Evolutionary conservation across 2,329 filamentous ascomycete species (phyloP).

Genomic region (Chalaropsis thielavioides): DNA sequence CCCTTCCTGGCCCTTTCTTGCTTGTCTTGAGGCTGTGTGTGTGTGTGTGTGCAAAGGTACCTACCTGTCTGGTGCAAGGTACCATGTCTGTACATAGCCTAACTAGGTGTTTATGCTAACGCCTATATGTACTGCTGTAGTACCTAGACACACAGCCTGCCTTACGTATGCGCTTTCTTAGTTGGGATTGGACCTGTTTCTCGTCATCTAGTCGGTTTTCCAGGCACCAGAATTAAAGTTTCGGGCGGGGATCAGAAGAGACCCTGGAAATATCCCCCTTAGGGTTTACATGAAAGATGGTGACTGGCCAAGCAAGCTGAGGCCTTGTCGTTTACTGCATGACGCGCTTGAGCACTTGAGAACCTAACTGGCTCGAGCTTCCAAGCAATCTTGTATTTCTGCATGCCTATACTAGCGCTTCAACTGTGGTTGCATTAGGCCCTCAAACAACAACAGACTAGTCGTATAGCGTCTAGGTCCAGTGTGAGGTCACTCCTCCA

Average conservation of each 20-base stretch:
- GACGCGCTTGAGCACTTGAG: background rate
- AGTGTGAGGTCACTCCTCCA: background rate
- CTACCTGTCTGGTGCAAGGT: constrained; percentile 7
- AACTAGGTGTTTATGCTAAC: background rate
- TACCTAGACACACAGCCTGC: constrained; percentile 3
- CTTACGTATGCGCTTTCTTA: constrained; percentile 4
- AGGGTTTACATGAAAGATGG: background rate
- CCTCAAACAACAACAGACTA: background rate
- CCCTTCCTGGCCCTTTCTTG: background rate
- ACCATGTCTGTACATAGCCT: background rate
- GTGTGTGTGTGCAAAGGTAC: background rate
- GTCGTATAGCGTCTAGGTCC: background rate
- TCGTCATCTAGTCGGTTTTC: background rate
- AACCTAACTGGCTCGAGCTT: background rate
- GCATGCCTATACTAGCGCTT: background rate
- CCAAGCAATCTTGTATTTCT: background rate
- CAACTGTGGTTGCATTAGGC: background rate
- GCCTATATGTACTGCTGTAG: background rate
- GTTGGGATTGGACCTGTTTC: background rate
- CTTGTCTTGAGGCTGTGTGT: background rate
- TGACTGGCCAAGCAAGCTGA: background rate
- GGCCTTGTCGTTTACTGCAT: background rate
- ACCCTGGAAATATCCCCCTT: constrained; percentile 3
- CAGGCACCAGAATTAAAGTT: constrained; percentile 6
- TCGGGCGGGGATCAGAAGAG: background rate